Conservation (phyloP, 148 eudicot genomes). For the Nyssa sinensis region DNA sequence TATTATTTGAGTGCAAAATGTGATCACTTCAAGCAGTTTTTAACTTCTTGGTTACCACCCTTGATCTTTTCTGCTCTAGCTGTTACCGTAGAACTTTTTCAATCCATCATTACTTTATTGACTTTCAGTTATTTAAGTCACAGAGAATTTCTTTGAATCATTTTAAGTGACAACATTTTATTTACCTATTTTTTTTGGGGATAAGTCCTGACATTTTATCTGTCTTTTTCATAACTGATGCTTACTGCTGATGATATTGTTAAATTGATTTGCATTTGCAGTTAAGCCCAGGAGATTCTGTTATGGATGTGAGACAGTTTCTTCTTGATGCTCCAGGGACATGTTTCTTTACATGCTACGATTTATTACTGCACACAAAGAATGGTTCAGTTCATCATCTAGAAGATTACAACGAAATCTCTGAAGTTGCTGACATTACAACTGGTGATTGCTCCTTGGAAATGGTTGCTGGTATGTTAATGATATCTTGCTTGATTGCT, state of each 20-base stretch:
- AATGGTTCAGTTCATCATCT: constrained; percentile 74
- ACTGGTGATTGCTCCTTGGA: constrained; percentile 77
- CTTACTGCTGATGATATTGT: neutral
- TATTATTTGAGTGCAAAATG: neutral
- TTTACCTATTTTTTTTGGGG: too few species aligned
- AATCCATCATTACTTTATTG: neutral
- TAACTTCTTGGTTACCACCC: neutral
- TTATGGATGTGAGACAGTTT: constrained; percentile 98
- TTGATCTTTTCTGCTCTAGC: neutral
- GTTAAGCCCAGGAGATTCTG: constrained; percentile 96
- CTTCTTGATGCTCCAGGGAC: constrained; percentile 98
- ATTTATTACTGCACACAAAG: constrained; percentile 70
- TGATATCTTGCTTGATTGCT: constrained; percentile 11
- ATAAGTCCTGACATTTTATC: too few species aligned
- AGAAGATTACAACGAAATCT: constrained; percentile 90
- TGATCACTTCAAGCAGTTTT: neutral
- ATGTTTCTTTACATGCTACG: constrained; percentile 91
- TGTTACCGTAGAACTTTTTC: constrained; percentile 4
- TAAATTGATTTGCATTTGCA: constrained; percentile 28
- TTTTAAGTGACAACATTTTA: neutral
- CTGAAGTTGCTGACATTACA: constrained; percentile 95
- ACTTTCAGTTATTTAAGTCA: neutral
- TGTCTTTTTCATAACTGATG: too few species aligned
- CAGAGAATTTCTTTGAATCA: neutral
- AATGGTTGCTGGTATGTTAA: constrained; percentile 85